Evolutionary conservation across 176 grass and related monocot genomes (phyloP).

Genomic region (Miscanthus lutarioriparius): DNA sequence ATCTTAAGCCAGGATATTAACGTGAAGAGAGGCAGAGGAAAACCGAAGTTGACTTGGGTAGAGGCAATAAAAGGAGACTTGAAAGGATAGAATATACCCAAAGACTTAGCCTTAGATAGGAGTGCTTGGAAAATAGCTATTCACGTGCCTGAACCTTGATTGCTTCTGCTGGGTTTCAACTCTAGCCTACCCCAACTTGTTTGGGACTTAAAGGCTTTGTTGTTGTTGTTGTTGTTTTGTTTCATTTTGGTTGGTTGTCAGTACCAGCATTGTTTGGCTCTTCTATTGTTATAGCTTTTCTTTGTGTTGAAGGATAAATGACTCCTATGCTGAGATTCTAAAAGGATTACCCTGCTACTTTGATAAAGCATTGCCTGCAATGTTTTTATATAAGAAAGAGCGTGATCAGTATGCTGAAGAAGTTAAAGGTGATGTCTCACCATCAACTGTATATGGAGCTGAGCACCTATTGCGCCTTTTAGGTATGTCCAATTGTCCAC

Average conservation of each 20-base stretch:
- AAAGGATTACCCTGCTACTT: conserved; percentile 95
- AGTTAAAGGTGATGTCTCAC: conserved; percentile 63
- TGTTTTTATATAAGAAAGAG: conserved; percentile 97
- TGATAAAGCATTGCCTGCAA: conserved; percentile 90
- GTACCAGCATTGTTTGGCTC: neutral
- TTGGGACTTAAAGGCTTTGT: no score
- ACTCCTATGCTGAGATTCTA: conserved; percentile 78
- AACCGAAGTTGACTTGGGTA: no score
- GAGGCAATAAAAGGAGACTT: no score
- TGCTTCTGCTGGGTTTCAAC: no score
- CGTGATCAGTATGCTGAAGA: conserved; percentile 70
- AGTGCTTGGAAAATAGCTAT: no score
- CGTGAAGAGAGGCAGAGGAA: no score
- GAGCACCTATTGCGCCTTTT: conserved; percentile 96
- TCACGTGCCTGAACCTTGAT: no score
- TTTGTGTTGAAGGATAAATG: conserved; percentile 70
- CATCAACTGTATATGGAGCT: conserved; percentile 92
- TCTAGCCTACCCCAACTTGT: no score
- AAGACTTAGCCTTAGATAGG: no score
- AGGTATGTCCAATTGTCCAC: conserved; percentile 61
- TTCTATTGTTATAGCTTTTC: conserved; percentile 18
- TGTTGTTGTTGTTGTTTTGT: no score
- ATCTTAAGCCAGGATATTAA: no score
- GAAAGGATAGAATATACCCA: no score
- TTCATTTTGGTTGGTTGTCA: conserved; percentile 16